Conservation (phyloP, 345 rosid species). For the Euphorbia peplus region DNA sequence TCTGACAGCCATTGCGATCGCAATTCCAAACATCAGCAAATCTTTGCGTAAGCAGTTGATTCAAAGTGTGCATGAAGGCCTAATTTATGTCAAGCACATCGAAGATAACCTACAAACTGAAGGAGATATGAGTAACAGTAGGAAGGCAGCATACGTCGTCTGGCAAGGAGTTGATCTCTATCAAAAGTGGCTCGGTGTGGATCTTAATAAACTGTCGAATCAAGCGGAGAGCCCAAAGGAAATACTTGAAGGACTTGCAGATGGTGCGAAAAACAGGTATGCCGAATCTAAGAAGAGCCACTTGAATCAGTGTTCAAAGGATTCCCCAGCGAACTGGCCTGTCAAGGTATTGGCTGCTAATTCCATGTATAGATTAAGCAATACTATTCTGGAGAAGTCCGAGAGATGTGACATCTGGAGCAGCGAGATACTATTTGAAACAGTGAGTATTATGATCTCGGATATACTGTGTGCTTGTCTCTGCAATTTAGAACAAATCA, state of each 20-base stretch:
- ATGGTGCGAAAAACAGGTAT: slow-evolving; percentile 46
- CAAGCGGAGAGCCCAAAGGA: slow-evolving; percentile 43
- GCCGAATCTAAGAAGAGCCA: slow-evolving; percentile 37
- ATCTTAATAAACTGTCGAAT: slow-evolving; percentile 48
- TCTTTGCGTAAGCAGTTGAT: slow-evolving; percentile 35
- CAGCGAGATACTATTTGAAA: slow-evolving; percentile 40
- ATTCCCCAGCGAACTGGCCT: slow-evolving; percentile 67
- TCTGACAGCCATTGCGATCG: slow-evolving; percentile 60
- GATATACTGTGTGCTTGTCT: slow-evolving; percentile 78
- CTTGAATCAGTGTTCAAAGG: slow-evolving; percentile 34
- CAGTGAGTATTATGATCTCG: slow-evolving; percentile 43
- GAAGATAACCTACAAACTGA: slow-evolving; percentile 38
- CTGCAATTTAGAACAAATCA: slow-evolving; percentile 49
- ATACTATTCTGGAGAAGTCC: slow-evolving; percentile 45
- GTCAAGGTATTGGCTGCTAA: slow-evolving; percentile 59
- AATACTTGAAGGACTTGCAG: slow-evolving; percentile 47
- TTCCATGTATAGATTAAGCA: slow-evolving; percentile 74
- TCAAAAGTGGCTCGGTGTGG: slow-evolving; percentile 65
- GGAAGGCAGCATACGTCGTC: slow-evolving; percentile 55
- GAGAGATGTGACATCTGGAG: slow-evolving; percentile 25
- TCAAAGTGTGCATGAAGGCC: slow-evolving; percentile 53
- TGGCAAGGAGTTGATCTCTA: slow-evolving; percentile 69
- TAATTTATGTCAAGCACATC: slow-evolving; percentile 43
- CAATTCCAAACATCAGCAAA: slow-evolving; percentile 49
- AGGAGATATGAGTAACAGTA: slow-evolving; percentile 37